Evolutionary conservation across 2,329 filamentous ascomycete genomes (phyloP).

Genomic region (Geosmithia flava): DNA sequence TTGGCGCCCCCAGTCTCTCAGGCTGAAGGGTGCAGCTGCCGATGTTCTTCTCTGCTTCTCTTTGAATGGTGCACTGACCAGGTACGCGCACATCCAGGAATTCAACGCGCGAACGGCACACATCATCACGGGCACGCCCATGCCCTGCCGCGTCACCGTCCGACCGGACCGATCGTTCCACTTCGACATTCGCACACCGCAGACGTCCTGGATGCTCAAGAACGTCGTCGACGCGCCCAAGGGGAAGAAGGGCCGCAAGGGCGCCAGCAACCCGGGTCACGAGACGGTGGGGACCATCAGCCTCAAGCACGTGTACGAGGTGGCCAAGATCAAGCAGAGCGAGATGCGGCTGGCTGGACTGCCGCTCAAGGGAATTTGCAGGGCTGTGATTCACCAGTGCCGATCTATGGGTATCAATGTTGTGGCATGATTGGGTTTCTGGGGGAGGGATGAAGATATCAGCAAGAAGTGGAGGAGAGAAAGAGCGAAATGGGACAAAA

Average conservation of each 20-base stretch:
- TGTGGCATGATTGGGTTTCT: slow-evolving; percentile 34
- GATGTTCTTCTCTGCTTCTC: neutral
- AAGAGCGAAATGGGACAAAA: no score
- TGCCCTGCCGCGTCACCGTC: slow-evolving; percentile 83
- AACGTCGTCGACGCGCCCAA: slow-evolving; percentile 65
- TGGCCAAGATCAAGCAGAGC: slow-evolving; percentile 87
- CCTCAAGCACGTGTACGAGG: slow-evolving; percentile 94
- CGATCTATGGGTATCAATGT: slow-evolving; percentile 66
- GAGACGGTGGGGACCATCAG: slow-evolving; percentile 77
- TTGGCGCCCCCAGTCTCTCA: no score
- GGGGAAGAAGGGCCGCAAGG: slow-evolving; percentile 64
- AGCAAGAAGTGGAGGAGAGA: neutral
- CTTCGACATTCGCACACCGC: slow-evolving; percentile 87
- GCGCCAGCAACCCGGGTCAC: slow-evolving; percentile 60
- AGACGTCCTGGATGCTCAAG: slow-evolving; percentile 83
- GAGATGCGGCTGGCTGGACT: slow-evolving; percentile 64
- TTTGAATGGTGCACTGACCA: neutral
- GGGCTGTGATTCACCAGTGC: slow-evolving; percentile 60
- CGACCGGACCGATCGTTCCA: slow-evolving; percentile 85
- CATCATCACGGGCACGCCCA: slow-evolving; percentile 69
- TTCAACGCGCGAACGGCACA: slow-evolving; percentile 92
- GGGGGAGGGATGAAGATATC: neutral
- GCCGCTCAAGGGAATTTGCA: slow-evolving; percentile 58
- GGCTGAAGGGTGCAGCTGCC: no score
- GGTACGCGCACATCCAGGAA: slow-evolving; percentile 44